Conservation (phyloP, 2,329 filamentous ascomycete genomes). For the Xylaria multiplex region DNA sequence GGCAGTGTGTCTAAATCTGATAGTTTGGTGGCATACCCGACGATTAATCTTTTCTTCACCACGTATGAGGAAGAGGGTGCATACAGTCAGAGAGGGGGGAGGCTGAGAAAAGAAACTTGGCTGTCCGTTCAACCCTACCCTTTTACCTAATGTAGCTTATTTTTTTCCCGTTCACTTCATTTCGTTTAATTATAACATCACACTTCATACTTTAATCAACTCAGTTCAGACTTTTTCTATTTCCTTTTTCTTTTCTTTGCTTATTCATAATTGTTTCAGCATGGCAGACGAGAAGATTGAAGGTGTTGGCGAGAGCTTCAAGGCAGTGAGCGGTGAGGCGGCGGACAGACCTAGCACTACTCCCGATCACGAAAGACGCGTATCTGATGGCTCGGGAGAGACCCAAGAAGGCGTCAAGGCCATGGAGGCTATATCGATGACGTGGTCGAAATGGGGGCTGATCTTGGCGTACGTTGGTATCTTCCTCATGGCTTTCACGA, state of each 20-base stretch:
- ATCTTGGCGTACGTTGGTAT: constrained; percentile 51
- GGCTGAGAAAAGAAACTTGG: too few species aligned
- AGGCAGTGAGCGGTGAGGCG: constrained; percentile 2
- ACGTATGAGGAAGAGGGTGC: too few species aligned
- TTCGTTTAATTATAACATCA: too few species aligned
- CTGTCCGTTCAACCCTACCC: too few species aligned
- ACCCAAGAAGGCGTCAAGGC: constrained; percentile 48
- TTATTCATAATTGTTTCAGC: background rate
- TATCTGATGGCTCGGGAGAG: constrained; percentile 13
- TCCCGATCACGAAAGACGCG: background rate
- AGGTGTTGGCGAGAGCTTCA: constrained; percentile 1
- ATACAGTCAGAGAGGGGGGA: too few species aligned
- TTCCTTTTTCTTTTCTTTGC: background rate
- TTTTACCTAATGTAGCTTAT: too few species aligned
- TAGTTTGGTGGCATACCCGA: too few species aligned
- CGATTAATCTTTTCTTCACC: too few species aligned
- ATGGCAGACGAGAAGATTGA: constrained; percentile 23
- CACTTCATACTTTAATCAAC: too few species aligned
- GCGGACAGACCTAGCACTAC: background rate
- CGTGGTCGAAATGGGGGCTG: constrained; percentile 48
- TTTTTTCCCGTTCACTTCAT: too few species aligned
- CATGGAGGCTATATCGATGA: constrained; percentile 49
- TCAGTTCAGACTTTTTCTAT: too few species aligned
- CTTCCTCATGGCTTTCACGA: constrained; percentile 71
- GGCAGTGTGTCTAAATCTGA: too few species aligned